A percentile compares a stretch with the other conserved stretches of the same genome.
Conservation (phyloP, 2,329 filamentous ascomycete genomes). For the Claviceps sp. region DNA sequence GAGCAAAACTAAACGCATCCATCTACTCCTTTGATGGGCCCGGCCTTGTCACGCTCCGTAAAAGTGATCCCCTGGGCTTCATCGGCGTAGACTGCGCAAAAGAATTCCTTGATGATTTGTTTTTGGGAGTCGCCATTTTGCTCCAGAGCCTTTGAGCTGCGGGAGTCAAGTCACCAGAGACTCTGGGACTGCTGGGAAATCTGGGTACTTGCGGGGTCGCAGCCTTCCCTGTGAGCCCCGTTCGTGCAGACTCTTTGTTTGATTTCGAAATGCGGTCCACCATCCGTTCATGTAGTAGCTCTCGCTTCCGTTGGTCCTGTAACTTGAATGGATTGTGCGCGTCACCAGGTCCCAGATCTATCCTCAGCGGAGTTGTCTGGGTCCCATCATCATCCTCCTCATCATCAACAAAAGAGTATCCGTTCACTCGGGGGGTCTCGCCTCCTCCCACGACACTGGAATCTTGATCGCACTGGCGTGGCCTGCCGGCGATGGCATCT, state of each 20-base stretch:
- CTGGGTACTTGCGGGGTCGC: slow-evolving; percentile 51
- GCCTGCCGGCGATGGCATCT: slow-evolving; percentile 67
- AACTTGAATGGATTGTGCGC: slow-evolving; percentile 72
- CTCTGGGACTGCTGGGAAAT: slow-evolving; percentile 53
- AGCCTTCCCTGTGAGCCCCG: slow-evolving; percentile 46
- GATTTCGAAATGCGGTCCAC: slow-evolving; percentile 68
- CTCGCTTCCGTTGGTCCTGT: slow-evolving; percentile 58
- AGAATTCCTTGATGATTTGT: slow-evolving; percentile 17
- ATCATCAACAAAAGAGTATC: slow-evolving; percentile 89
- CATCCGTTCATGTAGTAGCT: slow-evolving; percentile 73
- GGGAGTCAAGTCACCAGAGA: slow-evolving; percentile 50
- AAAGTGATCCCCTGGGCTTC: slow-evolving; percentile 24
- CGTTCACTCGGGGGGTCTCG: slow-evolving; percentile 83
- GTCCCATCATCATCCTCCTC: slow-evolving; percentile 37
- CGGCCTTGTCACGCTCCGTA: slow-evolving; percentile 20
- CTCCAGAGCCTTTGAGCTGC: slow-evolving; percentile 58
- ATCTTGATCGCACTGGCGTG: slow-evolving; percentile 49
- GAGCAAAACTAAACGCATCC: neutral
- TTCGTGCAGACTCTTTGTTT: slow-evolving; percentile 48
- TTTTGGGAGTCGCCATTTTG: slow-evolving; percentile 38
- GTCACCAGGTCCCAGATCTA: slow-evolving; percentile 46
- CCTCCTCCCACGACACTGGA: slow-evolving; percentile 41
- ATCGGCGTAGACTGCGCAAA: slow-evolving; percentile 25
- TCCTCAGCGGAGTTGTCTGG: slow-evolving; percentile 20
- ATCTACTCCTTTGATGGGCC: slow-evolving; percentile 11